Conservation (phyloP, 179 eudicot genomes). For the Gypsophila paniculata region DNA sequence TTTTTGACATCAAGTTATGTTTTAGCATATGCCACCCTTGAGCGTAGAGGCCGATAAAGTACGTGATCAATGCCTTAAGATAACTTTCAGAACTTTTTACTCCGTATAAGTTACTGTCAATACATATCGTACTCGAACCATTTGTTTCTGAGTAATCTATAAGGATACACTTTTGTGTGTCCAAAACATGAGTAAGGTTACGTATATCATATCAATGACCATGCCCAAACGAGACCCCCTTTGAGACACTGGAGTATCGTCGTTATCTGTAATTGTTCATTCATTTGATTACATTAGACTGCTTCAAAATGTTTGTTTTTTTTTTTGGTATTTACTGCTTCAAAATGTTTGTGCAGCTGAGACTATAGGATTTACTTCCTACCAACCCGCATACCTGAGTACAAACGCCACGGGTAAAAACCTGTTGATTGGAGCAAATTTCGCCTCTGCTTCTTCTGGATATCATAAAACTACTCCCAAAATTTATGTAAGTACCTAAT, state of each 20-base stretch:
- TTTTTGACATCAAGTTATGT: background rate
- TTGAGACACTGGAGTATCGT: background rate
- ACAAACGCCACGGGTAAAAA: conserved; percentile 49
- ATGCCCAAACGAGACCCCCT: too few species aligned
- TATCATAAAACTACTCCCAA: conserved; percentile 70
- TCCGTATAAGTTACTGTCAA: too few species aligned
- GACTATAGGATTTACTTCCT: conserved; percentile 70
- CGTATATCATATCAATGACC: too few species aligned
- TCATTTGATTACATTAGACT: background rate
- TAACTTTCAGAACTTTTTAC: too few species aligned
- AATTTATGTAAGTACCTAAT: conserved; percentile 53
- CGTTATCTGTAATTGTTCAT: background rate
- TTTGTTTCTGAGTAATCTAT: too few species aligned
- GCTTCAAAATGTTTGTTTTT: background rate
- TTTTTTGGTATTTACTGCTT: too few species aligned
- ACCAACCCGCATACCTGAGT: conserved; percentile 74
- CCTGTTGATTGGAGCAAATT: conserved; percentile 74
- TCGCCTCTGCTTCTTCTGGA: conserved; percentile 89
- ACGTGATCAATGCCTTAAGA: too few species aligned
- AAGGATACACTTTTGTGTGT: too few species aligned
- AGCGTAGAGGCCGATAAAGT: background rate
- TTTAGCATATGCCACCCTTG: too few species aligned
- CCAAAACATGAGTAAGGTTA: too few species aligned
- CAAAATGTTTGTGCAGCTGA: conserved; percentile 50
- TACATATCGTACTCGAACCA: too few species aligned